phyloP scores from a whole-genome alignment of 176 grass and related monocot species.

The Raddia distichophylla region DNA sequence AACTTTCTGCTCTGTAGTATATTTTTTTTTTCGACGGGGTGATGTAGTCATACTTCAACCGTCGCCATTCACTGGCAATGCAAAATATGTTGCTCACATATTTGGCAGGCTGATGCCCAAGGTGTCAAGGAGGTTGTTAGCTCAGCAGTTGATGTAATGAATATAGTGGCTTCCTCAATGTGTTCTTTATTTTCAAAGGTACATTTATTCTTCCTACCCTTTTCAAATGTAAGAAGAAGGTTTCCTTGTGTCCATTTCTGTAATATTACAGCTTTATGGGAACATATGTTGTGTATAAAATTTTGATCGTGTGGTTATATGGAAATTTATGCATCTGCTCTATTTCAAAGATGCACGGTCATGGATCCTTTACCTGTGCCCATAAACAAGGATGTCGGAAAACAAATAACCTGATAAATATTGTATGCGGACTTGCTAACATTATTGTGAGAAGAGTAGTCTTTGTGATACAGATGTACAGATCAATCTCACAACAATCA shows the following conservation, averaged over 20 bases:
- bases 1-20: neutral
- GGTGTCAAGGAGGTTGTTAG: conserved; percentile 69
- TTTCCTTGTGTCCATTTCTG: neutral
- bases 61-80: neutral
- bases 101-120: conserved; percentile 65
- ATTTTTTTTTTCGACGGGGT: neutral
- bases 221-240: neutral
- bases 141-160: conserved; percentile 63
- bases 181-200: conserved; percentile 73
- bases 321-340: neutral
- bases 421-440: neutral
- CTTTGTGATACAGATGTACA: neutral
- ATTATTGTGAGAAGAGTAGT: neutral
- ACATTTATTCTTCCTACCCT: neutral
- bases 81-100: conserved; percentile 12
- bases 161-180: conserved; percentile 67
- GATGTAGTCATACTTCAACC: neutral
- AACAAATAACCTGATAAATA: neutral
- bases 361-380: neutral
- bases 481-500: neutral
- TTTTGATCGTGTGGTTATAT: neutral
- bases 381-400: neutral
- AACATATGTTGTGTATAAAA: neutral
- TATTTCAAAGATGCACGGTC: neutral
- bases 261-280: neutral